Percentiles rank a stretch among this genome's conserved stretches.
Evolutionary conservation across 768 basidiomycete species (phyloP).

Genomic region (Naganishia randhawae): DNA sequence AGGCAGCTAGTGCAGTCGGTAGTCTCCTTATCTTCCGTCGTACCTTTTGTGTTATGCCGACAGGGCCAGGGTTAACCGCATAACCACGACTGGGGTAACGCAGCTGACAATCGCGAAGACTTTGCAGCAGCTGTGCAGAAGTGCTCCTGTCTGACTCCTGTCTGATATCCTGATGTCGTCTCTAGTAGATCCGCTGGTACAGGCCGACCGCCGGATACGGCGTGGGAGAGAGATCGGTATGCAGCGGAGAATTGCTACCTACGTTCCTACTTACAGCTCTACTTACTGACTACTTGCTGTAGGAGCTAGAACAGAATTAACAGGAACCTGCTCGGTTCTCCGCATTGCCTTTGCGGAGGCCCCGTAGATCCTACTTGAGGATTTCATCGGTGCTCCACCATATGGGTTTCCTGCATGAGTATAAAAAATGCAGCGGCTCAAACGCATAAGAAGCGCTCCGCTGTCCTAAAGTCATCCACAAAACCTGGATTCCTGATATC

Average conservation of each 20-base stretch:
- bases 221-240: no score
- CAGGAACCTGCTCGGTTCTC: background rate
- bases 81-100: background rate
- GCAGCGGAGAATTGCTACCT: no score
- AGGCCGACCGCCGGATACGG: background rate
- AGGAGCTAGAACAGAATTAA: background rate
- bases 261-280: background rate
- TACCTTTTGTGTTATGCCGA: background rate
- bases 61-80: background rate
- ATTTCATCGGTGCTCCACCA: background rate
- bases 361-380: background rate
- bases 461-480: background rate
- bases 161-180: no score
- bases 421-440: background rate
- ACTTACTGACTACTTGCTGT: background rate
- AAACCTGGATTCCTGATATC: background rate
- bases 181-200: no score
- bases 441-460: no score
- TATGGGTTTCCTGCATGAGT: background rate
- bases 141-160: background rate
- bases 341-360: constrained; percentile 1
- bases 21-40: background rate
- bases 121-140: background rate
- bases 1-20: background rate
- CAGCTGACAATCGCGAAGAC: background rate